Evolutionary conservation across 441 rosid genomes (phyloP).

Genomic region (Gossypium schwendimanii): DNA sequence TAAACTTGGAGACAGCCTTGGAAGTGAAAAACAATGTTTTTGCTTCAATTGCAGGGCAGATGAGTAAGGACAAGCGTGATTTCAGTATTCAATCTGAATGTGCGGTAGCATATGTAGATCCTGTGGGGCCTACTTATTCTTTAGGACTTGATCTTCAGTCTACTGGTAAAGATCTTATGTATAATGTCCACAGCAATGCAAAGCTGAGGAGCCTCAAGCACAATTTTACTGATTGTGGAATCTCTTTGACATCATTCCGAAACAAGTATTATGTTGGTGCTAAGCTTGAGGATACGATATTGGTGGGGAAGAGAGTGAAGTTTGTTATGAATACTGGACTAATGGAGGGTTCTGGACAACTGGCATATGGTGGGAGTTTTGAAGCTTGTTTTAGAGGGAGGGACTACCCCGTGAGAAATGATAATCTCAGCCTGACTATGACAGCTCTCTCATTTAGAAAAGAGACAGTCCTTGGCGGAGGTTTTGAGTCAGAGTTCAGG

Average conservation of each 20-base stretch:
- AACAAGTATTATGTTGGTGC: constrained; percentile 59
- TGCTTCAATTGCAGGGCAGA: constrained; percentile 65
- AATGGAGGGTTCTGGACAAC: constrained; percentile 55
- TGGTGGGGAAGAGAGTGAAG: constrained; percentile 67
- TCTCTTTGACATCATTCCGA: constrained; percentile 54
- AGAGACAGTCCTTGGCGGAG: constrained; percentile 68
- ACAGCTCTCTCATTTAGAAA: constrained; percentile 57
- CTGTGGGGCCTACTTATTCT: constrained; percentile 43
- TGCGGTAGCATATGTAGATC: constrained; percentile 47
- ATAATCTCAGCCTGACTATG: constrained; percentile 44
- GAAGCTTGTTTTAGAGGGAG: constrained; percentile 72
- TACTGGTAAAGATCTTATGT: constrained; percentile 66
- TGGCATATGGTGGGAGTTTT: constrained; percentile 69
- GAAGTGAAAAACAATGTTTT: constrained; percentile 41
- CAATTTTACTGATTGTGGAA: constrained; percentile 54
- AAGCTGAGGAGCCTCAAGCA: constrained; percentile 55
- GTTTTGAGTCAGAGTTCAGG: constrained; percentile 62
- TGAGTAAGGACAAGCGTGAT: constrained; percentile 70
- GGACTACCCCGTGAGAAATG: constrained; percentile 69
- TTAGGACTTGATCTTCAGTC: constrained; percentile 71
- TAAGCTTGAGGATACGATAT: constrained; percentile 64
- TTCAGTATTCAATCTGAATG: constrained; percentile 74
- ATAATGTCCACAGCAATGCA: constrained; percentile 47
- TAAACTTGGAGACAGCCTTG: constrained; percentile 64
- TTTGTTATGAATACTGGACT: constrained; percentile 57